Percentiles rank a stretch among this genome's conserved stretches.
Evolutionary conservation across 768 basidiomycete species (phyloP).

Genomic region (Calocera cornea): DNA sequence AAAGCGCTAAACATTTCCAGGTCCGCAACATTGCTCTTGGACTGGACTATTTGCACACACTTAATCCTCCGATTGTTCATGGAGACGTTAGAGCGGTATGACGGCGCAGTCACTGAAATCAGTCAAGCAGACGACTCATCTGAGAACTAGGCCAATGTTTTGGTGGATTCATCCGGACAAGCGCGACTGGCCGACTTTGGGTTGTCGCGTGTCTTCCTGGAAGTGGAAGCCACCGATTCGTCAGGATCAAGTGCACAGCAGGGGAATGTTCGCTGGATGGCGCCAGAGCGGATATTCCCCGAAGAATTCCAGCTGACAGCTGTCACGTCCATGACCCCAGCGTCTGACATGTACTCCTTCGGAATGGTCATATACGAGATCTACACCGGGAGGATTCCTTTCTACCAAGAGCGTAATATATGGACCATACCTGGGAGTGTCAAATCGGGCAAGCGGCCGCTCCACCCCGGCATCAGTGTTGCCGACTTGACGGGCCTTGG

Average conservation of each 20-base stretch:
- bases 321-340: not conserved
- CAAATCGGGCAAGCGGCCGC: too few species aligned
- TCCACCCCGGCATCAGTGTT: too few species aligned
- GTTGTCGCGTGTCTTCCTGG: not conserved
- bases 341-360: not conserved
- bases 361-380: not conserved
- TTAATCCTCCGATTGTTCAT: not conserved
- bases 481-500: too few species aligned
- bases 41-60: not conserved
- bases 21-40: not conserved
- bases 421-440: too few species aligned
- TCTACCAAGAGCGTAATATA: too few species aligned
- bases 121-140: not conserved
- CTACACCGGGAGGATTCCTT: not conserved
- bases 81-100: not conserved
- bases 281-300: not conserved
- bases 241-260: not conserved
- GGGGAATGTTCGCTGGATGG: not conserved
- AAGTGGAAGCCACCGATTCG: not conserved
- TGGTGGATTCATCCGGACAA: not conserved
- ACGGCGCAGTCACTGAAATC: not conserved
- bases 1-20: not conserved
- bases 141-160: not conserved
- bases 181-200: not conserved
- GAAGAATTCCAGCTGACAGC: not conserved